Conservation (phyloP, 2,329 filamentous ascomycete species). For the Huntiella savannae region DNA sequence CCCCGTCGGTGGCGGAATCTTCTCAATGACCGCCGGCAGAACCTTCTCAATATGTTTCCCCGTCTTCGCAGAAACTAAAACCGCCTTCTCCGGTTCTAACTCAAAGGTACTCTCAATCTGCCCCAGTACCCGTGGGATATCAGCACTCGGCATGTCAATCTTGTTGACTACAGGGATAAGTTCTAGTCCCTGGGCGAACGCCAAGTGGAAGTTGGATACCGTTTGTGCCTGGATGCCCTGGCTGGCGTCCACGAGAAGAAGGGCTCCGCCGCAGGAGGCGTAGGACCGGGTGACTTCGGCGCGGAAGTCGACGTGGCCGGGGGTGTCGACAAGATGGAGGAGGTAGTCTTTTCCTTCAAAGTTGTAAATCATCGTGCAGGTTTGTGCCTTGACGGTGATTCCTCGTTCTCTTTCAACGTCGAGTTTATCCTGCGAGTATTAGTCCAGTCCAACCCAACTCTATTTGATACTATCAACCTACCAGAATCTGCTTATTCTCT, state of each 20-base stretch:
- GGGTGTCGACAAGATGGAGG: slow-evolving; percentile 87
- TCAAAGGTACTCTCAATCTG: slow-evolving; percentile 82
- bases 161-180: slow-evolving; percentile 93
- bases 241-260: slow-evolving; percentile 85
- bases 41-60: slow-evolving; percentile 72
- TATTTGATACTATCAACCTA: slow-evolving; percentile 13
- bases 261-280: slow-evolving; percentile 80
- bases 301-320: slow-evolving; percentile 92
- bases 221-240: slow-evolving; percentile 96
- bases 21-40: slow-evolving; percentile 67
- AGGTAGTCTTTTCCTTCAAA: slow-evolving; percentile 65
- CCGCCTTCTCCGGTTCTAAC: slow-evolving; percentile 54
- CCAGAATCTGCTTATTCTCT: slow-evolving; percentile 77
- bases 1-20: slow-evolving; percentile 64
- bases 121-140: slow-evolving; percentile 65
- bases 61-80: slow-evolving; percentile 74
- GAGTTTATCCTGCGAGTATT: slow-evolving; percentile 49
- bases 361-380: slow-evolving; percentile 95
- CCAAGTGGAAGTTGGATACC: slow-evolving; percentile 94
- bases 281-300: slow-evolving; percentile 93
- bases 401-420: slow-evolving; percentile 91
- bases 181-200: slow-evolving; percentile 74
- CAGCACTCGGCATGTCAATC: slow-evolving; percentile 78
- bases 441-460: background rate
- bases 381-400: slow-evolving; percentile 97